Evolutionary conservation across 345 rosid genomes (phyloP).

Genomic region (Heritiera littoralis): DNA sequence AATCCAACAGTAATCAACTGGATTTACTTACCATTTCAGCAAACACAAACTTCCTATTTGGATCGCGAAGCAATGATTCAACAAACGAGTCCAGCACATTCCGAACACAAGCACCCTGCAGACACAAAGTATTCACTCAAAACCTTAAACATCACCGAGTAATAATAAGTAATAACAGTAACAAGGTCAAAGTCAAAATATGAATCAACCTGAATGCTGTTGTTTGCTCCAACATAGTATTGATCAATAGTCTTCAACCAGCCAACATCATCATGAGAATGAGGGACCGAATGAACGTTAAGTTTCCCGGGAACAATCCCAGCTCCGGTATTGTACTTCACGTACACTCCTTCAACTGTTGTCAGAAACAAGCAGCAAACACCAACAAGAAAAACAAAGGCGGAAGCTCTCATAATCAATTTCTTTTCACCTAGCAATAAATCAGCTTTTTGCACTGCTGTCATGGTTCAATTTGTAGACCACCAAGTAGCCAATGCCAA

Average conservation of each 20-base stretch:
- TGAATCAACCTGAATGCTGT: conserved; percentile 59
- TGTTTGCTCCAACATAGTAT: conserved; percentile 78
- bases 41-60: conserved; percentile 74
- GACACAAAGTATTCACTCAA: background rate
- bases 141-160: background rate
- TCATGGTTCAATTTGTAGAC: background rate
- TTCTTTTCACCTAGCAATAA: background rate
- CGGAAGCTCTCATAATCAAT: conserved; percentile 24
- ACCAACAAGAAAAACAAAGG: conserved; percentile 27
- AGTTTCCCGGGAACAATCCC: conserved; percentile 60
- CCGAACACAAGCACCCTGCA: conserved; percentile 79
- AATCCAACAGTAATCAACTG: background rate
- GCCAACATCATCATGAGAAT: conserved; percentile 85
- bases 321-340: conserved; percentile 60
- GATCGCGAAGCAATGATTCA: conserved; percentile 57
- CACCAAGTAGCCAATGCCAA: background rate
- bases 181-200: background rate
- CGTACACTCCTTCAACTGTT: conserved; percentile 40
- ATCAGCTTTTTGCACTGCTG: background rate
- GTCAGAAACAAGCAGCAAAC: conserved; percentile 19
- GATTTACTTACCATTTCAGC: conserved; percentile 75
- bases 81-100: conserved; percentile 75
- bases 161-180: background rate
- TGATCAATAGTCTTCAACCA: conserved; percentile 90
- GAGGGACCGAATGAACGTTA: conserved; percentile 83